Conservation (phyloP, 2,329 filamentous ascomycete genomes). For the Didymella pomorum region DNA sequence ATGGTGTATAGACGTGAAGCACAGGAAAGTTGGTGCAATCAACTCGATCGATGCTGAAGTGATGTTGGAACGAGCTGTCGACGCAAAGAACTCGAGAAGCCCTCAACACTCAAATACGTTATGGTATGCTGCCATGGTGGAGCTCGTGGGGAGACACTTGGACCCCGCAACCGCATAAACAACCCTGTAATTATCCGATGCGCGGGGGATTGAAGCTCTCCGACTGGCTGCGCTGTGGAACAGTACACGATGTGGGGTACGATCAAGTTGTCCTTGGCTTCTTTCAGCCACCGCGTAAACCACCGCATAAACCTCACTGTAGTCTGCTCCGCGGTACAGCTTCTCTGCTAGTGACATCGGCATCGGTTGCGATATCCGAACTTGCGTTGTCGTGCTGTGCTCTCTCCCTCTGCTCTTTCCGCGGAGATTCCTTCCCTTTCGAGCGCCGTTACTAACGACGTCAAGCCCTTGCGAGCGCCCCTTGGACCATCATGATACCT, state of each 20-base stretch:
- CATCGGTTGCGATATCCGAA: not conserved
- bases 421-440: not conserved
- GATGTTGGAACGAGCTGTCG: no score
- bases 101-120: not conserved
- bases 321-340: not conserved
- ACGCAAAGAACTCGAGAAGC: not conserved
- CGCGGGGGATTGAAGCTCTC: not conserved
- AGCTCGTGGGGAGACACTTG: not conserved
- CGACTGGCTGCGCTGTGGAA: constrained; percentile 3
- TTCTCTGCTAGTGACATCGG: not conserved
- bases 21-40: not conserved
- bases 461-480: not conserved
- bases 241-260: constrained; percentile 3
- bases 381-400: not conserved
- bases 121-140: not conserved
- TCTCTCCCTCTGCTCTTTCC: not conserved
- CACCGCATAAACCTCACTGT: constrained; percentile 7
- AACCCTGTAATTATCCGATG: constrained; percentile 10
- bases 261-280: not conserved
- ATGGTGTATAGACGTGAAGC: not conserved
- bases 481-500: not conserved
- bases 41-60: no score
- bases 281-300: not conserved
- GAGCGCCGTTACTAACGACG: not conserved
- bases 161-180: constrained; percentile 10